phyloP scores from a whole-genome alignment of 331 rosid genomes.

The Ulmus americana region DNA sequence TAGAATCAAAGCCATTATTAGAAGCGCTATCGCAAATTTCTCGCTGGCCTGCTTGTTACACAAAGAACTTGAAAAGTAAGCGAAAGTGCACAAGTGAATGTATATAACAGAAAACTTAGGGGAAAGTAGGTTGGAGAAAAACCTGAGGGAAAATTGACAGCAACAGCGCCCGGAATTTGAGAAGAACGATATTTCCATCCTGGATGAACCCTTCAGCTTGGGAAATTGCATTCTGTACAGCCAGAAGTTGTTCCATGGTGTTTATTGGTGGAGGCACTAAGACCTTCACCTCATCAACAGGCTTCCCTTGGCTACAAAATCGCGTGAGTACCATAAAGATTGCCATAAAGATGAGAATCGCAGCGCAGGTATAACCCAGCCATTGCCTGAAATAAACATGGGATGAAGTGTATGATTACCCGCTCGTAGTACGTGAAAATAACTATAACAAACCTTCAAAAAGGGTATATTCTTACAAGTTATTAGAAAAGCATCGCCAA shows the following conservation, averaged over 20 bases:
- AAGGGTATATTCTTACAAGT: too few relatives aligned
- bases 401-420: too few relatives aligned
- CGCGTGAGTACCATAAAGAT: constrained; percentile 62
- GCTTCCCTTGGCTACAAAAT: constrained; percentile 40
- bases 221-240: constrained; percentile 74
- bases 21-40: constrained; percentile 50
- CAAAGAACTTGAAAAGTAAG: constrained; percentile 6
- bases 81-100: neutral
- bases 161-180: constrained; percentile 70
- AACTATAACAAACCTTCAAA: too few relatives aligned
- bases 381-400: constrained; percentile 57
- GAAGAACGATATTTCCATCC: constrained; percentile 68
- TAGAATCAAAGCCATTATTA: constrained; percentile 45
- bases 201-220: constrained; percentile 73
- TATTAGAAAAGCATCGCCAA: too few relatives aligned
- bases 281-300: constrained; percentile 59
- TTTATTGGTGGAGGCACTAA: constrained; percentile 70
- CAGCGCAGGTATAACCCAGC: constrained; percentile 58
- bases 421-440: too few relatives aligned
- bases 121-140: constrained; percentile 22
- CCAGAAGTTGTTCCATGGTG: constrained; percentile 92
- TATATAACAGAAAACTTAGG: neutral
- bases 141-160: constrained; percentile 85
- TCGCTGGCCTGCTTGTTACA: constrained; percentile 64
- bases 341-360: constrained; percentile 40